Percentiles rank a stretch among this genome's conserved stretches.
phyloP scores from a whole-genome alignment of 129 eudicot genomes.

The Sambucus nigra region DNA sequence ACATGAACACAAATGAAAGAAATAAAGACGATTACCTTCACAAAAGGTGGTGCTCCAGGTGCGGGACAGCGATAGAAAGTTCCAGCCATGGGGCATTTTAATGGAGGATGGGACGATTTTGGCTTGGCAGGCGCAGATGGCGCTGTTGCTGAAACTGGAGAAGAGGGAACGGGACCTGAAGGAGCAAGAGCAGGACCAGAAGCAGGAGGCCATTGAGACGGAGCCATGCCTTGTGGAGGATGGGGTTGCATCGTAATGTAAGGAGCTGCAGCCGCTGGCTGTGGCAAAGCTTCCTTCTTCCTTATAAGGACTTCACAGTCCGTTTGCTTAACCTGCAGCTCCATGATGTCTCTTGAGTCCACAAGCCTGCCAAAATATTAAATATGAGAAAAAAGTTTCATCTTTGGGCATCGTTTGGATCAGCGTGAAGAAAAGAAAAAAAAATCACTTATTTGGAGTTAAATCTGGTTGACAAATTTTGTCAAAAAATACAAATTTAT shows the following conservation, averaged over 20 bases:
- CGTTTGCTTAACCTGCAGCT: conserved; percentile 69
- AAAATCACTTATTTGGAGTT: neutral
- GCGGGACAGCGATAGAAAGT: conserved; percentile 77
- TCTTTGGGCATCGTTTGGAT: neutral
- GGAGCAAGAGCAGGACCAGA: conserved; percentile 35
- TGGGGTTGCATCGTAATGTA: conserved; percentile 47
- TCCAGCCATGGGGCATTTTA: conserved; percentile 91
- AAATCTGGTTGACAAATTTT: neutral
- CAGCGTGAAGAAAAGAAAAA: no score
- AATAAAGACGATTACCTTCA: conserved; percentile 39
- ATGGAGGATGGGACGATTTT: conserved; percentile 65
- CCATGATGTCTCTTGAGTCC: conserved; percentile 90
- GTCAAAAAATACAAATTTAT: neutral
- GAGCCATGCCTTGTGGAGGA: conserved; percentile 34
- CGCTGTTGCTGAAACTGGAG: conserved; percentile 34
- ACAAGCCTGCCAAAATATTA: conserved; percentile 48
- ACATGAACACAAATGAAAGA: neutral
- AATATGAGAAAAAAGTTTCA: neutral
- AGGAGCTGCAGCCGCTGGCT: conserved; percentile 33
- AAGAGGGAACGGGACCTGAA: conserved; percentile 27
- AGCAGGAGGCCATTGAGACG: conserved; percentile 37
- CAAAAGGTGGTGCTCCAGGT: conserved; percentile 77
- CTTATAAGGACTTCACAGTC: conserved; percentile 69
- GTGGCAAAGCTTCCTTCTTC: conserved; percentile 72
- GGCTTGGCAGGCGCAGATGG: conserved; percentile 55